Evolutionary conservation across 2,329 filamentous ascomycete species (phyloP).

Genomic region (Plectosphaerella sp.): DNA sequence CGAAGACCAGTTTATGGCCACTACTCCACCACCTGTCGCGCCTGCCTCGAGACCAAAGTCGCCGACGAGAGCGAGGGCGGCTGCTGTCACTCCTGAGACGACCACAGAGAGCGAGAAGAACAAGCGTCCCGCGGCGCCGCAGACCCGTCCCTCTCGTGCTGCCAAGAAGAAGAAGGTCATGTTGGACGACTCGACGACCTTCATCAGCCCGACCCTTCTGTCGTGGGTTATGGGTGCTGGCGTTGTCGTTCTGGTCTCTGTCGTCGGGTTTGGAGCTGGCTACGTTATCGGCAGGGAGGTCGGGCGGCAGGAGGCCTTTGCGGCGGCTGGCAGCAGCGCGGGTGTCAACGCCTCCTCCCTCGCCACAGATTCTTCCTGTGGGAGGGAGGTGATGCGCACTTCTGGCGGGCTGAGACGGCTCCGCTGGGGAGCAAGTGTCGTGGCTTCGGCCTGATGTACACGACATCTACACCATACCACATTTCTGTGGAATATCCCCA

Average conservation of each 20-base stretch:
- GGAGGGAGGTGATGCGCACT: conserved; percentile 48
- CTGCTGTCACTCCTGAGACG: conserved; percentile 10
- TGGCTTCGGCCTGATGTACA: conserved; percentile 26
- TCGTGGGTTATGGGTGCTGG: conserved; percentile 64
- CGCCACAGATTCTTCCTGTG: conserved; percentile 39
- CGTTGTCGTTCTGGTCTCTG: conserved; percentile 63
- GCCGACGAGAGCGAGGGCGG: conserved; percentile 21
- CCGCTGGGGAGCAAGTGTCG: conserved; percentile 48
- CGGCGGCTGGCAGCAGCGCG: conserved; percentile 32
- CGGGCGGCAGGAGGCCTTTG: conserved; percentile 55
- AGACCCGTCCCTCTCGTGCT: conserved; percentile 33
- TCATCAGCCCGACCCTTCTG: conserved; percentile 55
- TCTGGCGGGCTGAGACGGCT: conserved; percentile 47
- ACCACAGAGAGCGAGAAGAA: conserved; percentile 33
- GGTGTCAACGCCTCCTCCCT: conserved; percentile 35
- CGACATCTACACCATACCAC: not conserved
- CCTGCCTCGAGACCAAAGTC: conserved; percentile 15
- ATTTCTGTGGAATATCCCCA: not conserved
- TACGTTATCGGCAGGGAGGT: conserved; percentile 66
- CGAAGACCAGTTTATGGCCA: conserved; percentile 52
- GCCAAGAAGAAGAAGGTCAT: conserved; percentile 57
- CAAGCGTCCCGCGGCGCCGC: conserved; percentile 41
- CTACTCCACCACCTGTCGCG: conserved; percentile 12
- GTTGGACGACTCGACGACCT: conserved; percentile 27
- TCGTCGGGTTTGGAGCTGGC: conserved; percentile 65